phyloP scores from a whole-genome alignment of 257 asterid genomes.

The Gentiana dahurica region DNA sequence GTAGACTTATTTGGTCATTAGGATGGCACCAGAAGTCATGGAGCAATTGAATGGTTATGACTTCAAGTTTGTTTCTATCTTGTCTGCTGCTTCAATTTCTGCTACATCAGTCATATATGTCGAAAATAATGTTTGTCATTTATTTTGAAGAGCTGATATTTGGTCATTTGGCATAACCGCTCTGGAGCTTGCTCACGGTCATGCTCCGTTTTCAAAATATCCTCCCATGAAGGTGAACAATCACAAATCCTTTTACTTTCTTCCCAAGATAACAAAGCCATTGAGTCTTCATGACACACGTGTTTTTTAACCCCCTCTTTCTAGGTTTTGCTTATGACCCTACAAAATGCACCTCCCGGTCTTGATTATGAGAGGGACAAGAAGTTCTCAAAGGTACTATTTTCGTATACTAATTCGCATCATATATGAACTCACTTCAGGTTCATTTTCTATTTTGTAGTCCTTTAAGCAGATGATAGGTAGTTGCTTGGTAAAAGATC shows the following conservation, averaged over 20 bases:
- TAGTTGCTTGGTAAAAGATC: slow-evolving; percentile 97
- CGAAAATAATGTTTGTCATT: slow-evolving; percentile 1
- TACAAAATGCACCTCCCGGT: slow-evolving; percentile 99
- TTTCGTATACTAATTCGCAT: neutral
- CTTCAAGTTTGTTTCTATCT: slow-evolving; percentile 60
- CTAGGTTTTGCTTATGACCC: slow-evolving; percentile 93
- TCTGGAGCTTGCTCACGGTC: slow-evolving; percentile 99
- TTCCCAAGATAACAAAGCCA: slow-evolving; percentile 5
- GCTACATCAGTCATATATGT: neutral
- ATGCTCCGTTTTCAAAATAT: slow-evolving; percentile 97
- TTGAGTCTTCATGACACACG: slow-evolving; percentile 4
- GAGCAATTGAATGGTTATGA: slow-evolving; percentile 95
- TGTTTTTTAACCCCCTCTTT: slow-evolving; percentile 3
- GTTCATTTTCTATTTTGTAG: slow-evolving; percentile 34
- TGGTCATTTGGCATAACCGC: slow-evolving; percentile 99
- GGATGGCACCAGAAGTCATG: slow-evolving; percentile 99
- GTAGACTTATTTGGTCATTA: slow-evolving; percentile 21
- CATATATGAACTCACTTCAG: slow-evolving; percentile 4
- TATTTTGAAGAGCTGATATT: slow-evolving; percentile 71
- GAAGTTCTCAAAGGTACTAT: slow-evolving; percentile 79
- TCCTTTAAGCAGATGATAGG: slow-evolving; percentile 96
- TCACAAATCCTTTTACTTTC: slow-evolving; percentile 4
- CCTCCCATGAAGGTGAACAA: slow-evolving; percentile 93
- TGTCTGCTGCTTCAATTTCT: slow-evolving; percentile 7
- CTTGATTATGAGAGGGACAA: slow-evolving; percentile 96